Base-by-base conservation (phyloP, 73 alveolate species). In the Symbiodinium natans region DNA sequence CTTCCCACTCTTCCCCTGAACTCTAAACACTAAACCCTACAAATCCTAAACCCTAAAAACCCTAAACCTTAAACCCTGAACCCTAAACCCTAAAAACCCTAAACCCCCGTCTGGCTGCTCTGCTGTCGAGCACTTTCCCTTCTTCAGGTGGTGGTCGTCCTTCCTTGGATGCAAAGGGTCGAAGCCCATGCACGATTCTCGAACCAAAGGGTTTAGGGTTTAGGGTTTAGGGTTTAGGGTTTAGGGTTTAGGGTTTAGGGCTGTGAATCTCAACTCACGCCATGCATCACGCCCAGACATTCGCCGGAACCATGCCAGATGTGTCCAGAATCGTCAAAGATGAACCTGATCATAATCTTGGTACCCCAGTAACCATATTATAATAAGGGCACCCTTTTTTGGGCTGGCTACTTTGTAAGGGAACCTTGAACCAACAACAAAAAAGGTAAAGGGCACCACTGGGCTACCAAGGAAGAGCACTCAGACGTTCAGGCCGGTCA, bases 291-390 rank as follows among this genome's bases (percentile, higher is more conserved):
- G 2, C 88, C 97, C 97, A 90, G 36, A 56, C 97, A 90, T 71
- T 90, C 86, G 29, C 97, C 97, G 10, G 97, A 41, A 40, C 97
- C 46, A 56, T 90, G 97, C 97, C 97, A 90, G 46, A 90, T 73
- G 75, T 42, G 97, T 52, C 88, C 88, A 90, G 75, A 84, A 43
- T n/a, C 88, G 41, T 68, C 87, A 39, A 90, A 90, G 75, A 90
- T 90, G 77, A 90, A 90, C 97, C 97, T 90, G 43, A 21, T 40
- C 23, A 2, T 29, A 3, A 29, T 21, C 29, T 17, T 63, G 63
- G n/a, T n/a, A n/a, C n/a, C n/a, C n/a, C n/a, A n/a, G n/a, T n/a
- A n/a, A n/a, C n/a, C n/a, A n/a, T n/a, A n/a, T n/a, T n/a, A n/a
- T n/a, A n/a, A n/a, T n/a, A n/a, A n/a, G n/a, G n/a, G n/a, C n/a